Conservation (phyloP, 2,329 filamentous ascomycete genomes). For the Penicillium sp. region DNA sequence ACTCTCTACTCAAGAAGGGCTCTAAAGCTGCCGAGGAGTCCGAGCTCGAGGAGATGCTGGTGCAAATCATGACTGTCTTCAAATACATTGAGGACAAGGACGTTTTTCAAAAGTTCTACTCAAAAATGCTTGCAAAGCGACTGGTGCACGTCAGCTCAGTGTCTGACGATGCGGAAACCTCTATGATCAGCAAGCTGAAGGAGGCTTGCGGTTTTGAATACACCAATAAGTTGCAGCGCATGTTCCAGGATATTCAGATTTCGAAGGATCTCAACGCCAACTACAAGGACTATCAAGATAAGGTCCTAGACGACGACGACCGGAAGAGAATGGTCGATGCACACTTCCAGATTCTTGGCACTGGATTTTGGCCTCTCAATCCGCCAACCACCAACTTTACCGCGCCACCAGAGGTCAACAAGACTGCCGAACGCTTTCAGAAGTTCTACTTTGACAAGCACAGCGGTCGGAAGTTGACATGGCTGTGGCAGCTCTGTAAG, state of each 20-base stretch:
- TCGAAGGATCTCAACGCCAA: slow-evolving; percentile 93
- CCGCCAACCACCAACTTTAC: slow-evolving; percentile 85
- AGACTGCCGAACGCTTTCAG: slow-evolving; percentile 84
- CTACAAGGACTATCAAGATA: slow-evolving; percentile 75
- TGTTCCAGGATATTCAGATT: slow-evolving; percentile 99
- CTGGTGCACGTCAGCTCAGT: slow-evolving; percentile 93
- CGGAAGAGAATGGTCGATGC: slow-evolving; percentile 74
- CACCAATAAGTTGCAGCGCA: slow-evolving; percentile 97
- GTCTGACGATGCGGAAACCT: slow-evolving; percentile 95
- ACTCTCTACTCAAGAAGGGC: slow-evolving; percentile 84
- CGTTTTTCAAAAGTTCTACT: slow-evolving; percentile 99
- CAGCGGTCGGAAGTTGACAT: slow-evolving; percentile 91
- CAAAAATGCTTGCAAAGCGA: slow-evolving; percentile 90
- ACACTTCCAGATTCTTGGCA: slow-evolving; percentile 88
- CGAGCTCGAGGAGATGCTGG: slow-evolving; percentile 83
- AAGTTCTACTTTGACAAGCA: slow-evolving; percentile 96
- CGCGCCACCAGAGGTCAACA: slow-evolving; percentile 78
- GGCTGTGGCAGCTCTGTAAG: slow-evolving; percentile 98
- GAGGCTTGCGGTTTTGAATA: slow-evolving; percentile 98
- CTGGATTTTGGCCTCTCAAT: slow-evolving; percentile 93
- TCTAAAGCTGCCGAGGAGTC: slow-evolving; percentile 90
- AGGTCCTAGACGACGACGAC: slow-evolving; percentile 63
- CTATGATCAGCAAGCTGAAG: slow-evolving; percentile 99
- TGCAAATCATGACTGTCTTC: slow-evolving; percentile 98
- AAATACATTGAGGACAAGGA: slow-evolving; percentile 99